phyloP scores from a whole-genome alignment of 495 filamentous ascomycete species.

The Lichenothelia convexa region DNA sequence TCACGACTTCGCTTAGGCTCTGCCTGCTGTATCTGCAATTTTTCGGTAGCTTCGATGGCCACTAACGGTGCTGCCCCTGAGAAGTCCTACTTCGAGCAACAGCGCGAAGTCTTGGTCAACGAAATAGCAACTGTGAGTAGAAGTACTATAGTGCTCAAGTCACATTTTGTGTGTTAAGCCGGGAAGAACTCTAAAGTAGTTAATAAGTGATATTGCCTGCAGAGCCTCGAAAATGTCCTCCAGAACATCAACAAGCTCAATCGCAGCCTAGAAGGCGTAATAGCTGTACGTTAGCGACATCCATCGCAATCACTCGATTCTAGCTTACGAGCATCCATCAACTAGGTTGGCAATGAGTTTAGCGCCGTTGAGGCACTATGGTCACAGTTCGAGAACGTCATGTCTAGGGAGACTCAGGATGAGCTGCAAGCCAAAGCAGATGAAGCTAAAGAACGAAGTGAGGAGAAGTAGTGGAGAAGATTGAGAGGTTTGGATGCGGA shows the following conservation, averaged over 20 bases:
- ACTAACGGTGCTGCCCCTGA: slow-evolving; percentile 2
- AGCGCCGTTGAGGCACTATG: slow-evolving; percentile 89
- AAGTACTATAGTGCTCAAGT: too few relatives aligned
- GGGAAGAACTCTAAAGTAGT: too few relatives aligned
- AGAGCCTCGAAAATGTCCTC: slow-evolving; percentile 87
- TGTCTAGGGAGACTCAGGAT: slow-evolving; percentile 53
- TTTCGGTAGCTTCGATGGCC: too few relatives aligned
- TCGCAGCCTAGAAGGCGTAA: slow-evolving; percentile 79
- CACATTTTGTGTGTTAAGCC: too few relatives aligned
- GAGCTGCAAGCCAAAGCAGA: slow-evolving; percentile 14
- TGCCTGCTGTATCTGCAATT: too few relatives aligned
- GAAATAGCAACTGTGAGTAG: slow-evolving; percentile 57
- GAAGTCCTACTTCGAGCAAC: slow-evolving; percentile 49
- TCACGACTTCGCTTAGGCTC: too few relatives aligned
- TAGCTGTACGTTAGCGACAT: slow-evolving; percentile 39
- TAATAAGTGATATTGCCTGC: not conserved
- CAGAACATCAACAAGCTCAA: slow-evolving; percentile 94
- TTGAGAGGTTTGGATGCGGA: too few relatives aligned
- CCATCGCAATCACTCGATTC: not conserved
- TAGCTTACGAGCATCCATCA: not conserved
- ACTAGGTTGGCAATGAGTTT: slow-evolving; percentile 86
- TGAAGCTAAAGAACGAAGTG: too few relatives aligned
- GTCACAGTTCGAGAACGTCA: slow-evolving; percentile 93
- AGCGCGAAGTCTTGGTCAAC: slow-evolving; percentile 54
- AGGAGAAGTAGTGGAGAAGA: too few relatives aligned